Evolutionary conservation across 805 yeast genomes (phyloP), one percentile per base, ranked within the genome.

Genomic region (Cyberlindnera nakhonratchasimensis): DNA sequence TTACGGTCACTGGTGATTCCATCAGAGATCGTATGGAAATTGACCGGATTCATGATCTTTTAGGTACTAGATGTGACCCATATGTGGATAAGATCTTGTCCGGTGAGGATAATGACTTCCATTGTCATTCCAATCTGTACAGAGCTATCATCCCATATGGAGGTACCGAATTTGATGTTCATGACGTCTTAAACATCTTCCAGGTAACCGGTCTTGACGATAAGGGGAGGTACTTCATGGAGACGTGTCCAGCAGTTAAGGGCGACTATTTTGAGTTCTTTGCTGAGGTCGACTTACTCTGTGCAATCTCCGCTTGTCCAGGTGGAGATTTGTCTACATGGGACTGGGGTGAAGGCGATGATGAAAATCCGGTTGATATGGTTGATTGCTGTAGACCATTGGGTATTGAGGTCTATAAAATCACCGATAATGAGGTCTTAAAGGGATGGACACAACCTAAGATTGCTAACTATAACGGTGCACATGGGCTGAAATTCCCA

Each of bases 41-140:
- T 42, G 83, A 83, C 39, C 64, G 81, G 43, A 72, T 77, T 36
- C 84, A 80, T 54, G 87, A 80, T 54, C 68, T 82, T 28, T 63
- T 80, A 57, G 86, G 86, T 25, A 80, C 86, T 2, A 66, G 86
- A 47, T 80, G 86, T 55, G 86, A 80, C 51, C 86, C 86, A 2
- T 80, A 80, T 51, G 83, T 79, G 12, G 86, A 80, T 54, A 76
- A 75, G 50, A 59, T 80, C 47, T 64, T 80, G 39, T 74, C 81
- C 40, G 86, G 85, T 24, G 79, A 77, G 53, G 82, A 79, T 48
- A 75, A 76, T 52, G 83, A 80, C 54, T 74, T 70, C 64, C 86
- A 80, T 54, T 80, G 86, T 59, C 86, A 80, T 56, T 77, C 82
- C 23, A 80, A 80, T 58, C 65, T 80, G 48, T 72, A 74, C 21